phyloP scores from a whole-genome alignment of 345 rosid species.

The Abelmoschus esculentus region DNA sequence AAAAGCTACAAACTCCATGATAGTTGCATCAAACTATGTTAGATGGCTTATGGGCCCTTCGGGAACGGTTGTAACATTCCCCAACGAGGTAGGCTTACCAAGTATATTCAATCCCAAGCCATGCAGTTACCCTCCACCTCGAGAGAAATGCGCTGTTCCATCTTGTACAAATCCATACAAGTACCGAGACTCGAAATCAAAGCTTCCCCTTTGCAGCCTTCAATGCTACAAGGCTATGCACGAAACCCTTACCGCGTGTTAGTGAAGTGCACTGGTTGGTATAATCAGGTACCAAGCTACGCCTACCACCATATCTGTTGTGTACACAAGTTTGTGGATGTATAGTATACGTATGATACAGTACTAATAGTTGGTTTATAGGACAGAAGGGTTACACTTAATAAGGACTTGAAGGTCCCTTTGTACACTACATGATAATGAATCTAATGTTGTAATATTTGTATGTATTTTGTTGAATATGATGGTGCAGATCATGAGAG shows the following conservation, averaged over 20 bases:
- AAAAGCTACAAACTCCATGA: slow-evolving; percentile 40
- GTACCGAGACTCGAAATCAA: slow-evolving; percentile 47
- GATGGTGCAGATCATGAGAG: not conserved
- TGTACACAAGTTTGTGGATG: not conserved
- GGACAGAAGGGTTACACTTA: not conserved
- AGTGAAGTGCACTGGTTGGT: not conserved
- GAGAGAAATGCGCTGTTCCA: slow-evolving; percentile 49
- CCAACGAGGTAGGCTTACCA: slow-evolving; percentile 43
- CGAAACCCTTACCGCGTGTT: slow-evolving; percentile 21
- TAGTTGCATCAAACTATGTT: slow-evolving; percentile 32
- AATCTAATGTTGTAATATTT: no score
- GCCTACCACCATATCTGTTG: not conserved
- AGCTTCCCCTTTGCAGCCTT: slow-evolving; percentile 51
- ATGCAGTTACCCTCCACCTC: slow-evolving; percentile 45
- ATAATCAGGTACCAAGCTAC: not conserved
- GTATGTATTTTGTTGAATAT: no score
- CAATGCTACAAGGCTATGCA: slow-evolving; percentile 44
- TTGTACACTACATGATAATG: not conserved
- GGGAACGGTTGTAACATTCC: slow-evolving; percentile 45
- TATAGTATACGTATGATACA: not conserved
- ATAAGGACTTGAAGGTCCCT: not conserved
- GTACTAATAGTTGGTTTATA: not conserved
- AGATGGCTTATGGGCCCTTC: slow-evolving; percentile 44
- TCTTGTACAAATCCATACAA: slow-evolving; percentile 45
- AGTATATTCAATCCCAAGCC: slow-evolving; percentile 37